Evolutionary conservation across 257 asterid species (phyloP), one percentile per base, ranked within the genome.

Genomic region (Lavandula angustifolia): DNA sequence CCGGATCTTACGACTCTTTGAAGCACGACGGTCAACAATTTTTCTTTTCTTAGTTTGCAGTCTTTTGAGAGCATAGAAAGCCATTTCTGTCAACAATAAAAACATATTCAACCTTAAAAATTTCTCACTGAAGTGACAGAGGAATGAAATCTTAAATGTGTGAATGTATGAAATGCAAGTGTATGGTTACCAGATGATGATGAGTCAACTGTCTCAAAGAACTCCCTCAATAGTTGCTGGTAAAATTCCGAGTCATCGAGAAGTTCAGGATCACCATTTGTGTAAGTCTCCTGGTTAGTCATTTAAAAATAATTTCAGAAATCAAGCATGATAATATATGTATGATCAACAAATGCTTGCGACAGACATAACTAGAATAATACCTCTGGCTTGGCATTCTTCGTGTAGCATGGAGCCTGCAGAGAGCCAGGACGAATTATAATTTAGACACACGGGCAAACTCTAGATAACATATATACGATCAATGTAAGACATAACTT

Each of bases 1-100:
- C 97, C 96, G 74, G 57, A 94, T 94, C 87, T 89, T 94, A 43
- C 97, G 96, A 82, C 91, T 84, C 83, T 94, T 89, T 29, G 99
- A 94, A 54, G 99, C 96, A 37, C 95, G 96, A 0, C 97, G 84
- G 48, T 94, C 97, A 32, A 90, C 97, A 16, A 85, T 66, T 78
- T 94, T 94, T 68, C 97, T 77, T 76, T 94, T 94, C 95, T 94
- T 94, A 2, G 88, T 71, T 68, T 87, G 94, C 71, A 81, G 46
- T 74, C 96, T 76, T 73, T 85, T 94, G 43, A 85, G 62, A 29
- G 99, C 94, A 71, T 87, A 86, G 72, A 78, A 86, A 16, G 95
- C 97, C 64, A 73, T 67, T 80, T 90, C 97, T 94, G 95, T 54
- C 54, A 35, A 52, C 22, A 51, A 66, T 9, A 50, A 60, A 33